These are phyloP conservation scores for Fomitopsis pulvina DNA, from an alignment of 768 basidiomycete genomes.

Conservation along the genomic window DNA sequence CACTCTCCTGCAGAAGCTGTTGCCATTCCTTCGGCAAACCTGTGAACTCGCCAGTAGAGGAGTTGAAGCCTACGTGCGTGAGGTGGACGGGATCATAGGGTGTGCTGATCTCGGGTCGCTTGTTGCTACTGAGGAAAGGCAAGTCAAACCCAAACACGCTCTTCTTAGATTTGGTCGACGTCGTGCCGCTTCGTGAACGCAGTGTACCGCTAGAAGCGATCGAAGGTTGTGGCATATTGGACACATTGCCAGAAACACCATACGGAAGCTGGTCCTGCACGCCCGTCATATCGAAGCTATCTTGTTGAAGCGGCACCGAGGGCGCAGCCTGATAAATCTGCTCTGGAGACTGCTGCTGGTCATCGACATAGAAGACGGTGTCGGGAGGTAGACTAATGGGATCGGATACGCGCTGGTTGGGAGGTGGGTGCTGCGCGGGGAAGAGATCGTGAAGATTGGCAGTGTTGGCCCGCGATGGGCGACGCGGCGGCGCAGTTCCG, in stretches of 20 bases:
- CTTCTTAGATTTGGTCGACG: conserved; percentile 43
- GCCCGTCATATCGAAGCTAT: neutral
- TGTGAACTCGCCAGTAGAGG: conserved; percentile 96
- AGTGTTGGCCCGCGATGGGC: conserved; percentile 82
- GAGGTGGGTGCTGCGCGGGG: conserved; percentile 33
- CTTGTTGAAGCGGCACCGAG: neutral
- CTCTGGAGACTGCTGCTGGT: conserved; percentile 15
- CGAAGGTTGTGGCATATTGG: conserved; percentile 10
- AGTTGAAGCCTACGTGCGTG: conserved; percentile 99
- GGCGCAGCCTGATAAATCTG: conserved; percentile 12
- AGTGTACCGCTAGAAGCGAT: conserved; percentile 12
- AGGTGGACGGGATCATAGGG: conserved; percentile 99
- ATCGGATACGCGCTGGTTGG: conserved; percentile 46
- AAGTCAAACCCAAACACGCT: conserved; percentile 60
- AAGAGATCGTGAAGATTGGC: conserved; percentile 75
- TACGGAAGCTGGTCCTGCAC: neutral
- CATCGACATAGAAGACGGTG: conserved; percentile 23
- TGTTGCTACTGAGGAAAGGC: conserved; percentile 70
- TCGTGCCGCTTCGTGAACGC: conserved; percentile 37
- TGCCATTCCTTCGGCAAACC: conserved; percentile 99
- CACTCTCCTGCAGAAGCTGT: conserved; percentile 90
- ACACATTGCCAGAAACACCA: conserved; percentile 4
- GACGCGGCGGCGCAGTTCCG: conserved; percentile 54
- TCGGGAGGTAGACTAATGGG: conserved; percentile 33
- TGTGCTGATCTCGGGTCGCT: conserved; percentile 89